These are phyloP conservation scores for Aureobasidium sp. DNA, from an alignment of 2,329 filamentous ascomycete species.

Conservation along the genomic window DNA sequence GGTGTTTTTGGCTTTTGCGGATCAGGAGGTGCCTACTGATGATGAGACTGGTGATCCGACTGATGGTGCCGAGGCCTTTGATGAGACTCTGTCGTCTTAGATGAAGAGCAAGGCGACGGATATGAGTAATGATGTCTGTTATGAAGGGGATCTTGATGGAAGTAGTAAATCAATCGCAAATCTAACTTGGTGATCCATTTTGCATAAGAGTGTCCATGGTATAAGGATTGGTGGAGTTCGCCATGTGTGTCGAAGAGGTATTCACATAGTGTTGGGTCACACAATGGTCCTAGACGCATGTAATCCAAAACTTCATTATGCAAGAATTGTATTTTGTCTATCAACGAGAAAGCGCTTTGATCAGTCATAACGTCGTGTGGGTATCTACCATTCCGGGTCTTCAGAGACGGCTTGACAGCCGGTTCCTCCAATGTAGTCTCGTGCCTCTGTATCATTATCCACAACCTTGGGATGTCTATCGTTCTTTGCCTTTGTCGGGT, in stretches of 20 bases:
- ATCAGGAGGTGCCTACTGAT: constrained; percentile 32
- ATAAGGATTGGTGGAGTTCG: too few relatives aligned
- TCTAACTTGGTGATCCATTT: too few relatives aligned
- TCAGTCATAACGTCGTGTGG: not conserved
- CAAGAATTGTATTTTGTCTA: not conserved
- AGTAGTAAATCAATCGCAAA: too few relatives aligned
- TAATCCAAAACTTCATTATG: not conserved
- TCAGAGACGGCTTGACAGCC: constrained; percentile 18
- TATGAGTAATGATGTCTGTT: not conserved
- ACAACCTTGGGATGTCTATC: constrained; percentile 19
- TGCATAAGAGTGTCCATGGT: too few relatives aligned
- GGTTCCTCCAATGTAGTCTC: constrained; percentile 21
- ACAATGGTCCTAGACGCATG: not conserved
- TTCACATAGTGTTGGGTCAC: not conserved
- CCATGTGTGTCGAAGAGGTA: too few relatives aligned
- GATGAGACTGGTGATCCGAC: constrained; percentile 21
- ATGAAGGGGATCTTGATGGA: too few relatives aligned
- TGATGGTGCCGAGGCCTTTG: not conserved
- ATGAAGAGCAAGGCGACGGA: not conserved
- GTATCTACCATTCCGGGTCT: constrained; percentile 7
- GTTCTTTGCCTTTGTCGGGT: constrained; percentile 15
- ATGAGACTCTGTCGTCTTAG: not conserved
- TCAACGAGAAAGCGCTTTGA: not conserved
- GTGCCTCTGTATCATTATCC: constrained; percentile 17
- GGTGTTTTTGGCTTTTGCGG: constrained; percentile 35